These are phyloP conservation scores for Schizochytrium sp. DNA, from an alignment of 108 stramenopile species.

Conservation along the genomic window DNA sequence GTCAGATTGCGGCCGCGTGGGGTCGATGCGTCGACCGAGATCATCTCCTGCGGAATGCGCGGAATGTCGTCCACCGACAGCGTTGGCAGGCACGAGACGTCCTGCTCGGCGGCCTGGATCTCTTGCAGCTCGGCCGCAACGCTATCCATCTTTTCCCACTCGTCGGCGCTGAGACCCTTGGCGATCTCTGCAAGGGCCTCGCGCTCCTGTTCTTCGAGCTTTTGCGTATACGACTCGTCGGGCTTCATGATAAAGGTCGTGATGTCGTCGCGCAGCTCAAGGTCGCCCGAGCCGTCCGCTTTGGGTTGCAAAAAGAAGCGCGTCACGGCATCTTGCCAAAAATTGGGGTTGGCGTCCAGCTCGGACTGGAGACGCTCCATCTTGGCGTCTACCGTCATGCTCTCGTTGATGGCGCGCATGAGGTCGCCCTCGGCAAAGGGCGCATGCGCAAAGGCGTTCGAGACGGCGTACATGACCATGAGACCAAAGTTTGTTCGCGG, in stretches of 20 bases:
- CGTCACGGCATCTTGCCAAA: background rate
- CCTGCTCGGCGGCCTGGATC: background rate
- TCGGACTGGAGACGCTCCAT: background rate
- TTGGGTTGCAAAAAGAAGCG: background rate
- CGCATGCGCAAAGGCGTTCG: background rate
- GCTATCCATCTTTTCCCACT: background rate
- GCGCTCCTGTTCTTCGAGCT: background rate
- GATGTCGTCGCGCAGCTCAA: background rate
- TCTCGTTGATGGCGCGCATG: background rate
- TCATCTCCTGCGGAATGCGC: background rate
- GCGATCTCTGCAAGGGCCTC: background rate
- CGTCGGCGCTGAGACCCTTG: background rate
- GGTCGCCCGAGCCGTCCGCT: background rate
- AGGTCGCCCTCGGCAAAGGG: background rate
- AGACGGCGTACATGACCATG: background rate
- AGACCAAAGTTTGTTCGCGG: background rate
- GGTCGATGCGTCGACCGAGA: background rate
- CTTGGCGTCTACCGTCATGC: background rate
- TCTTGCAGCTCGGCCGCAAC: background rate
- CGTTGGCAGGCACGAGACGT: slow-evolving; percentile 2
- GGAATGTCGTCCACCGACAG: background rate
- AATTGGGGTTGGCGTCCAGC: background rate
- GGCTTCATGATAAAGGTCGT: background rate
- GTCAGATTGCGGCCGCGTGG: background rate
- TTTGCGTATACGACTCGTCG: background rate